Evolutionary conservation across 805 yeast species (phyloP).

Genomic region (Ascoidea asiatica): DNA sequence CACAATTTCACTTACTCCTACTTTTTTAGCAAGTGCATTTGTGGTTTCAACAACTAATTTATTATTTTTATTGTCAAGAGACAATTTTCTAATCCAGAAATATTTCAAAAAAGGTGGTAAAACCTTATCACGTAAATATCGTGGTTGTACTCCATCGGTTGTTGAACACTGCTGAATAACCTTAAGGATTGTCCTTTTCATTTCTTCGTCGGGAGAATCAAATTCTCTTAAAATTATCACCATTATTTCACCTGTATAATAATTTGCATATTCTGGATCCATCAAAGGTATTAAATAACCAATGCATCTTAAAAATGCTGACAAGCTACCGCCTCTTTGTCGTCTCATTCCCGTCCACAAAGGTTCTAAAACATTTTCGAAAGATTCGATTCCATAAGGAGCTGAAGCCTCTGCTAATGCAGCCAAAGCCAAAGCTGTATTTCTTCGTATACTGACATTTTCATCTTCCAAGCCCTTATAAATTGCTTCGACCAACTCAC

Average conservation of each 20-base stretch:
- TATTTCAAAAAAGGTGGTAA: constrained; percentile 47
- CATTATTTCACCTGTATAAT: constrained; percentile 66
- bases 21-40: constrained; percentile 45
- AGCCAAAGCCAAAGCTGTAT: constrained; percentile 60
- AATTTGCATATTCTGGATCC: constrained; percentile 71
- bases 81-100: constrained; percentile 78
- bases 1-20: constrained; percentile 50
- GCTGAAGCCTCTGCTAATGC: constrained; percentile 68
- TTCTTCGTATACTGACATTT: constrained; percentile 48
- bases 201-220: constrained; percentile 73
- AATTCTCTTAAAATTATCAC: constrained; percentile 58
- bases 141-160: constrained; percentile 32
- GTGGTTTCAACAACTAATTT: constrained; percentile 64
- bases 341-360: constrained; percentile 68
- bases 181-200: constrained; percentile 59
- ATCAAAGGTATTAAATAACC: constrained; percentile 76
- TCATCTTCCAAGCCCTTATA: constrained; percentile 50
- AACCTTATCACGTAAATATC: constrained; percentile 36
- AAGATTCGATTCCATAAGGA: constrained; percentile 86
- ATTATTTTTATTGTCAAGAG: constrained; percentile 47
- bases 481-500: constrained; percentile 50
- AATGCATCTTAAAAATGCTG: constrained; percentile 64
- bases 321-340: constrained; percentile 66
- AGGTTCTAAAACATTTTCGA: constrained; percentile 60
- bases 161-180: constrained; percentile 57